A percentile compares a stretch with the other conserved stretches of the same genome.
These are phyloP conservation scores for Coccomyxa sp. DNA, from an alignment of 139 green algal species.

Conservation along the genomic window DNA sequence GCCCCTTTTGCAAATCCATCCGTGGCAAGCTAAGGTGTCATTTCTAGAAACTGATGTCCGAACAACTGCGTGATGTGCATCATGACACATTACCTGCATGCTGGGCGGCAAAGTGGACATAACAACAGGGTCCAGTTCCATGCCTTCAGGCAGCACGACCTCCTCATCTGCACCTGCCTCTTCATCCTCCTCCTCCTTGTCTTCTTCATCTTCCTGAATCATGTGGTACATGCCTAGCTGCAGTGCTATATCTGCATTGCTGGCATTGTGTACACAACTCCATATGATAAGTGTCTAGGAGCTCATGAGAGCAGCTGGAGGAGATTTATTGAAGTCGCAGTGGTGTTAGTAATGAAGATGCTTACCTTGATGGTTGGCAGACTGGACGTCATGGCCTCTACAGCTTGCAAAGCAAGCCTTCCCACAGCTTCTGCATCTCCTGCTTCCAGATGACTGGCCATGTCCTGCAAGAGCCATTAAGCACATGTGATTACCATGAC, in stretches of 20 bases:
- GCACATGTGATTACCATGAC: too few species aligned
- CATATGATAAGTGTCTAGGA: background rate
- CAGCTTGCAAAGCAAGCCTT: background rate
- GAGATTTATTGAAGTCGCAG: background rate
- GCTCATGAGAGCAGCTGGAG: background rate
- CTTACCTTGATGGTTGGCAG: too few species aligned
- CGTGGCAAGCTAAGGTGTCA: constrained; percentile 7
- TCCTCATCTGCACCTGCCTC: constrained; percentile 17
- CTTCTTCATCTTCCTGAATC: constrained; percentile 19
- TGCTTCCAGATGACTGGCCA: background rate
- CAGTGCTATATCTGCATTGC: background rate
- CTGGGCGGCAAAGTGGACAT: constrained; percentile 79
- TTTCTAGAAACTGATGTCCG: background rate
- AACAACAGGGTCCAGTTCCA: constrained; percentile 65
- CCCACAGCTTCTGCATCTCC: too few species aligned
- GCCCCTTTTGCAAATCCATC: too few species aligned
- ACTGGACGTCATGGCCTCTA: background rate
- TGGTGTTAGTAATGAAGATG: too few species aligned
- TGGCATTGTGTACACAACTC: background rate
- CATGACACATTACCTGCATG: constrained; percentile 45
- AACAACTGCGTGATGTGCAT: background rate
- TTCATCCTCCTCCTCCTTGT: constrained; percentile 17
- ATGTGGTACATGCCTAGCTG: background rate
- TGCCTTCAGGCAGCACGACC: constrained; percentile 29
- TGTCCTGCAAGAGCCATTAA: background rate